phyloP scores from a whole-genome alignment of 1,284 basidiomycete genomes.

The Pterula multifida region DNA sequence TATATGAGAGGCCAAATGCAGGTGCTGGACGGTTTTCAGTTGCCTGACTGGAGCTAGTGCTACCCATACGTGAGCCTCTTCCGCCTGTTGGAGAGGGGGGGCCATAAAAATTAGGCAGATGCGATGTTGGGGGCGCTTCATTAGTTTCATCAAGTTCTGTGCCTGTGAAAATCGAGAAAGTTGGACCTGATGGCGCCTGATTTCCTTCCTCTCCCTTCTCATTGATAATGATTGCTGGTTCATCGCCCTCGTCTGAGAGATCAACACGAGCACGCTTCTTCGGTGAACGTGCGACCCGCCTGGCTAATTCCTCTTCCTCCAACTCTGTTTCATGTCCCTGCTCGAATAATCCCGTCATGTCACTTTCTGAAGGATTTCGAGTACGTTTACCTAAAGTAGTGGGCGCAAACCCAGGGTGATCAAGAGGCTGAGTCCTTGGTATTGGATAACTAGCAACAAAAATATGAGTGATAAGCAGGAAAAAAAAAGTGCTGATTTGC shows the following conservation, averaged over 20 bases:
- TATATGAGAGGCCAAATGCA: constrained; percentile 2
- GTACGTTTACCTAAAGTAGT: constrained; percentile 48
- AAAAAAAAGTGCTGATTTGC: not conserved
- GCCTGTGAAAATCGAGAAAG: constrained; percentile 31
- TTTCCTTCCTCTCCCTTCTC: not conserved
- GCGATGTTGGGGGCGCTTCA: constrained; percentile 33
- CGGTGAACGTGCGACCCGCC: constrained; percentile 25
- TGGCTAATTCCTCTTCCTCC: constrained; percentile 23
- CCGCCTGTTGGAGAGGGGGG: constrained; percentile 20
- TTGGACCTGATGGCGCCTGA: constrained; percentile 8
- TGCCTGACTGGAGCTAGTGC: constrained; percentile 7
- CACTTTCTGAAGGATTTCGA: constrained; percentile 34
- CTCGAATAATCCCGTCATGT: constrained; percentile 28
- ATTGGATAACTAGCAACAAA: constrained; percentile 10
- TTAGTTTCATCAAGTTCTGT: constrained; percentile 19
- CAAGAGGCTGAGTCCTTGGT: not conserved
- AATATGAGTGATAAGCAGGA: not conserved
- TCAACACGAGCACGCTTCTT: constrained; percentile 39
- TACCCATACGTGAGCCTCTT: not conserved
- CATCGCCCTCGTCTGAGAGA: not conserved
- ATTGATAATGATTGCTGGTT: not conserved
- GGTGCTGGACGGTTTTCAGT: constrained; percentile 13
- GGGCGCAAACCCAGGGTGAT: constrained; percentile 28
- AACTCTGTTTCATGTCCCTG: constrained; percentile 23
- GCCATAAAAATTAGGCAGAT: constrained; percentile 38